Percentiles rank a stretch among this genome's conserved stretches.
Conservation (phyloP, 176 grass and related monocot species). For the Oryza nivara region DNA sequence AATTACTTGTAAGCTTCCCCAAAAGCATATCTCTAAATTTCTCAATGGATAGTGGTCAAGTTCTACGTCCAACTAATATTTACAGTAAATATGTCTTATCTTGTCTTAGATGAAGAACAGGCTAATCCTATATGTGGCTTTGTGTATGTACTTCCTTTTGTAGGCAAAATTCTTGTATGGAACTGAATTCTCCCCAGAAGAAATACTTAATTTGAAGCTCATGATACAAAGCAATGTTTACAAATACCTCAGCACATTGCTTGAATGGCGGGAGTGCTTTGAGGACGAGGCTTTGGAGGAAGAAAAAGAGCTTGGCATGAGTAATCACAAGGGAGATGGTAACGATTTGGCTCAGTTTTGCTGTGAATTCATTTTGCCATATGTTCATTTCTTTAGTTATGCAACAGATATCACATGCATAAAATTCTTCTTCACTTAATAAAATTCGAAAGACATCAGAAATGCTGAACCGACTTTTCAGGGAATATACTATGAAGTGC, state of each 20-base stretch:
- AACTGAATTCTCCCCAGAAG: slow-evolving; percentile 60
- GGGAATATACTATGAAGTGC: not conserved
- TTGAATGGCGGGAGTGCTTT: slow-evolving; percentile 76
- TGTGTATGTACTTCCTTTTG: slow-evolving; percentile 10
- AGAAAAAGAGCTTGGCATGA: slow-evolving; percentile 16
- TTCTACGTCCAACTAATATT: not conserved
- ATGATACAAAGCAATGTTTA: slow-evolving; percentile 86
- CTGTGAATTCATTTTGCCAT: not conserved
- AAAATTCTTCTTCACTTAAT: not conserved
- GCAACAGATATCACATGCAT: not conserved
- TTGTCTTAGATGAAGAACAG: not conserved
- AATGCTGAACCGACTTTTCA: not conserved
- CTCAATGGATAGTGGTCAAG: not conserved
- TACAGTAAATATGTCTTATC: not conserved
- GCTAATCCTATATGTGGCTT: not conserved
- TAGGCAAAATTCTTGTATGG: slow-evolving; percentile 79
- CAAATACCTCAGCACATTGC: slow-evolving; percentile 69
- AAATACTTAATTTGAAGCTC: slow-evolving; percentile 62
- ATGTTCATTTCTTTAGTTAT: not conserved
- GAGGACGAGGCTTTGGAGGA: slow-evolving; percentile 64
- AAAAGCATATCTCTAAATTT: not conserved
- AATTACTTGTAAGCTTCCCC: too few species aligned
- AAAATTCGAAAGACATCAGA: not conserved
- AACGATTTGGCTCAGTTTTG: not conserved
- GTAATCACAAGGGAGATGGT: slow-evolving; percentile 33